Conservation (phyloP, 176 grass and related monocot species). For the Bolboschoenus planiculmis region DNA sequence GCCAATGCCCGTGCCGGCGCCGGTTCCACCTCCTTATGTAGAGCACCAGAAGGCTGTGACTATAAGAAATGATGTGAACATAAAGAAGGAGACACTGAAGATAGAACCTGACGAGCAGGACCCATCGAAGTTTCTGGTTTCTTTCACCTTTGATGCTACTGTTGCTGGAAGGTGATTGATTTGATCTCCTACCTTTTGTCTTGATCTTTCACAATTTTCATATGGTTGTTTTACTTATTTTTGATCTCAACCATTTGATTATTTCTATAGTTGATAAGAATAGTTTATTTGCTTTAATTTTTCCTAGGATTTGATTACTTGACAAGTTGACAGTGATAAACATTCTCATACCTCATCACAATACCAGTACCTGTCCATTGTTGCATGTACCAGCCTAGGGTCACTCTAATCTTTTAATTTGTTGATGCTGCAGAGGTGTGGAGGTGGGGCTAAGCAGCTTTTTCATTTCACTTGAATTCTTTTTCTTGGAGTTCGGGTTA, state of each 20-base stretch:
- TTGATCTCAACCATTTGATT: neutral
- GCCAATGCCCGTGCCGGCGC: slow-evolving; percentile 28
- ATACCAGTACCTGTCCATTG: neutral
- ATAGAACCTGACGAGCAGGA: slow-evolving; percentile 69
- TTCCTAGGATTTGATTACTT: neutral
- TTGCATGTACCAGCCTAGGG: neutral
- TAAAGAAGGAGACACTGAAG: slow-evolving; percentile 94
- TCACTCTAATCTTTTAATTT: neutral
- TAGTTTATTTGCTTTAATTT: neutral
- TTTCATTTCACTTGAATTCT: neutral
- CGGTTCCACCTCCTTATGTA: slow-evolving; percentile 55
- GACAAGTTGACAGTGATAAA: neutral
- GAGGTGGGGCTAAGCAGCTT: neutral
- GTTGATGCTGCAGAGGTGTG: neutral
- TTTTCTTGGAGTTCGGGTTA: neutral
- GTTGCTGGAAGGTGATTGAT: slow-evolving; percentile 28
- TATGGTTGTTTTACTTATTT: neutral
- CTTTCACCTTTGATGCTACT: slow-evolving; percentile 89
- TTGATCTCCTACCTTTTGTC: neutral
- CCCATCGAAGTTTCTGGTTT: slow-evolving; percentile 45
- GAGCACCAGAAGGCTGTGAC: slow-evolving; percentile 96
- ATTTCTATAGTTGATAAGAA: neutral
- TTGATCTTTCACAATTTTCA: neutral
- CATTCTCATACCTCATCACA: neutral
- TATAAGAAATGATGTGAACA: slow-evolving; percentile 86